These are phyloP conservation scores for Oryza longistaminata DNA, from an alignment of 176 grass and related monocot species.

Conservation along the genomic window DNA sequence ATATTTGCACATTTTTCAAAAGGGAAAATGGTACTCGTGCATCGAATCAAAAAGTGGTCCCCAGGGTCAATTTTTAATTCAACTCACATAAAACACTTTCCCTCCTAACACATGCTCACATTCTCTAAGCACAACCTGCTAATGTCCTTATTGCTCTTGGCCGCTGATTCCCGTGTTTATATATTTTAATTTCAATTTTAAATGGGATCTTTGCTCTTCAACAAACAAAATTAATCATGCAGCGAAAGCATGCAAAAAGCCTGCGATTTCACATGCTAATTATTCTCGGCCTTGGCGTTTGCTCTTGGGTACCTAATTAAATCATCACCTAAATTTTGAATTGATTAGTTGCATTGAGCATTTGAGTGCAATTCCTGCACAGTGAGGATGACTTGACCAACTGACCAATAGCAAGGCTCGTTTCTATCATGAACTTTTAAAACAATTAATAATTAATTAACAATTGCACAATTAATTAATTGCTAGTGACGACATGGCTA, in stretches of 20 bases:
- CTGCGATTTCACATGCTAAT: slow-evolving; percentile 21
- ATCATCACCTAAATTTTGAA: background rate
- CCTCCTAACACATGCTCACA: background rate
- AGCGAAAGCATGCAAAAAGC: slow-evolving; percentile 27
- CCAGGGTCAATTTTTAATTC: background rate
- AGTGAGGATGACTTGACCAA: background rate
- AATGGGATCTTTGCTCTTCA: slow-evolving; percentile 2
- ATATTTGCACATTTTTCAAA: background rate
- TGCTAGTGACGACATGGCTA: slow-evolving; percentile 4
- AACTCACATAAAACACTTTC: background rate
- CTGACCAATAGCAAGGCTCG: background rate
- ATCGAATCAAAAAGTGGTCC: background rate
- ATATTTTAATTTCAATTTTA: background rate
- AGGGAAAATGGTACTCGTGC: background rate
- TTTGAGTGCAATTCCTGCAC: background rate
- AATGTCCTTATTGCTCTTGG: too few relatives aligned
- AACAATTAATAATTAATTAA: background rate
- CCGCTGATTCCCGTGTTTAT: background rate
- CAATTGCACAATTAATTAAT: too few relatives aligned
- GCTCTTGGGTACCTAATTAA: background rate
- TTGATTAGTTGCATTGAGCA: background rate
- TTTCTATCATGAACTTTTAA: background rate
- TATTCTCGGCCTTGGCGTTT: background rate
- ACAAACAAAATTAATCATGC: slow-evolving; percentile 8
- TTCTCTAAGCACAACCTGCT: background rate